Percentiles rank a stretch among this genome's conserved stretches.
phyloP scores from a whole-genome alignment of 2,329 filamentous ascomycete species.

The Claviceps sorghi region DNA sequence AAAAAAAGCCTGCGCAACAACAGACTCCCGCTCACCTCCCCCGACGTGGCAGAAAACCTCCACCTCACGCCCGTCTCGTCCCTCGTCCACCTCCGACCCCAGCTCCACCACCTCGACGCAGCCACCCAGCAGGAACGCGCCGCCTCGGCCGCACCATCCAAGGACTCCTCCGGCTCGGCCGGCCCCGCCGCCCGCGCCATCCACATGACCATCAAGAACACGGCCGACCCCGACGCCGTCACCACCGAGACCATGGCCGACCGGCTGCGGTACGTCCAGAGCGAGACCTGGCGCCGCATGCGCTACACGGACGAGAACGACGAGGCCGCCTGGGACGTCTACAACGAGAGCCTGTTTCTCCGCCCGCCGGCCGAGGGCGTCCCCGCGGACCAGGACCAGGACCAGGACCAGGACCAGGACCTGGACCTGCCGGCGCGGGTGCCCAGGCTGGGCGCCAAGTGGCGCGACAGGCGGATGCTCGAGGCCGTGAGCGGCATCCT shows the following conservation, averaged over 20 bases:
- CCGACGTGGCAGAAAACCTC: constrained; percentile 69
- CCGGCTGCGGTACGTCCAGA: constrained; percentile 62
- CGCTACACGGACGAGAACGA: constrained; percentile 72
- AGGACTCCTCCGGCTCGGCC: constrained; percentile 17
- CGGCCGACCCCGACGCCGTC: constrained; percentile 49
- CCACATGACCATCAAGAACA: constrained; percentile 74
- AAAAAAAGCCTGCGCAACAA: neutral
- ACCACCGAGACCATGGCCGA: constrained; percentile 59
- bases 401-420: constrained; percentile 5
- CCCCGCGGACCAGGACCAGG: neutral
- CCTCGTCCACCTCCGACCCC: constrained; percentile 76
- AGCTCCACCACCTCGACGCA: constrained; percentile 88
- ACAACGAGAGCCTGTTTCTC: constrained; percentile 52
- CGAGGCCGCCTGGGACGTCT: constrained; percentile 59
- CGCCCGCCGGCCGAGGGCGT: constrained; percentile 7
- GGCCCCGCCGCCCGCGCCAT: constrained; percentile 57
- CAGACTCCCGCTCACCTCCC: too few species aligned
- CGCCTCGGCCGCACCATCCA: constrained; percentile 23
- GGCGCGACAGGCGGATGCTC: constrained; percentile 30
- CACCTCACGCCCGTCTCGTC: constrained; percentile 75
- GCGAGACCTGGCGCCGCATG: constrained; percentile 68
- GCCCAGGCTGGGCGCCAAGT: constrained; percentile 24
- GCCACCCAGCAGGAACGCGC: constrained; percentile 52
- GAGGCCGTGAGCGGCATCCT: constrained; percentile 31
- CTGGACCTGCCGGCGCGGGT: constrained; percentile 22